Evolutionary conservation across 2,329 filamentous ascomycete species (phyloP).

Genomic region (Arthrobotrys entomopaga): DNA sequence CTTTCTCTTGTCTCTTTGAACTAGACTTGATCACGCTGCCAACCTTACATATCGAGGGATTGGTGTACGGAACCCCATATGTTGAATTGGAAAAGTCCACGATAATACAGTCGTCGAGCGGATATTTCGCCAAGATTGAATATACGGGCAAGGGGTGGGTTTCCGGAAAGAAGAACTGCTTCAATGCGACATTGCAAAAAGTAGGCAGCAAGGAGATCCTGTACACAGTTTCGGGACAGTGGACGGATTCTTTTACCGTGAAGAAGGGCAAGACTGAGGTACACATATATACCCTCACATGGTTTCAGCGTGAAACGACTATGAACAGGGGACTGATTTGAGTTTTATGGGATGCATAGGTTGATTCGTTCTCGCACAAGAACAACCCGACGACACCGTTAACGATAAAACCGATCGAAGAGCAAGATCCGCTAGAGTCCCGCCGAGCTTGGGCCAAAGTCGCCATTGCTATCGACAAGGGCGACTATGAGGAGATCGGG

Average conservation of each 20-base stretch:
- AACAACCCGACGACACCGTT: conserved; percentile 73
- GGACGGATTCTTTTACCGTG: conserved; percentile 84
- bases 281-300: background rate
- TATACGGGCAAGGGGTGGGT: conserved; percentile 95
- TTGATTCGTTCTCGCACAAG: conserved; percentile 72
- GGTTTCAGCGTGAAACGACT: no score
- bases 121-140: conserved; percentile 88
- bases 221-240: conserved; percentile 88
- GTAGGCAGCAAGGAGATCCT: conserved; percentile 75
- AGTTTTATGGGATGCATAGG: conserved; percentile 59
- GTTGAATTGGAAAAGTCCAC: conserved; percentile 88
- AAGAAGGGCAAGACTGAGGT: conserved; percentile 66
- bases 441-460: conserved; percentile 89
- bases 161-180: conserved; percentile 93
- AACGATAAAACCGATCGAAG: conserved; percentile 74
- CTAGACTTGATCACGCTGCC: conserved; percentile 85
- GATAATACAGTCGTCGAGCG: conserved; percentile 85
- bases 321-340: conserved; percentile 59
- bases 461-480: conserved; percentile 78
- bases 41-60: conserved; percentile 88
- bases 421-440: conserved; percentile 88
- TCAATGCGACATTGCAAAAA: conserved; percentile 77
- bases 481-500: conserved; percentile 84
- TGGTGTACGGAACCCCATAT: conserved; percentile 86
- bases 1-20: background rate